Base-by-base conservation (phyloP, 2,329 filamentous ascomycete genomes). In the Clarireedia homoeocarpa region DNA sequence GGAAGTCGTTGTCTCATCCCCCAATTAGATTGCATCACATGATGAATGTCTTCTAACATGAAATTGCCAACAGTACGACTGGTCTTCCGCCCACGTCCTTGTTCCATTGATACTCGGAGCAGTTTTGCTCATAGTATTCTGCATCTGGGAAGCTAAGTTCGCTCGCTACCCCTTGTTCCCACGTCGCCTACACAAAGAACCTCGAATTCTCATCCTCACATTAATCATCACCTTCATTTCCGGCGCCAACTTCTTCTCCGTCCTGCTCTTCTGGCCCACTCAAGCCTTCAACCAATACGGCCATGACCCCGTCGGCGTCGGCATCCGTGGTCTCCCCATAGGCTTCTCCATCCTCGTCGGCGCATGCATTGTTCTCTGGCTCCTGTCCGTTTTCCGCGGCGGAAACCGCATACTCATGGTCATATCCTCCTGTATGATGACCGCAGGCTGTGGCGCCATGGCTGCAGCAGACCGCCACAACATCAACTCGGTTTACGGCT, bases 221-320 rank as follows among this genome's bases (percentile, higher is more conserved):
- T 70, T 82, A 20, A 65, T 83, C 53, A 81, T 83, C 63, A 82
- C 79, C 14, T 81, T 80, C 63, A 78, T 82, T 52, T 80, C 78
- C 0, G 80, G 80, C 4, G 77, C 78, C 57, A 82, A 83, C 81
- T 5, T 66, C 56, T 66, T 68, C 55, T 63, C 62, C 0, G 59
- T 67, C 7, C 65, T 80, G 27, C 73, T 80, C 65, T 82, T 85
- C 66, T 86, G 82, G 82, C 62, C 63, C 0, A 83, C 80, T 0
- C 78, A 86, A 67, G 77, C 80, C 1, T 84, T 81, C 71, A 85
- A 85, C 61, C 77, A 85, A 9, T 85, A 85, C 65, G 81, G 81
- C 6, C 80, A 86, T 60, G 80, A 86, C 59, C 82, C 83, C 0
- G 67, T 85, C n/a, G 75, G 74, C 30, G 77, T 87, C 52, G 84